Evolutionary conservation across 164 flowering plant genomes (phyloP).

Genomic region (Annona cherimola): DNA sequence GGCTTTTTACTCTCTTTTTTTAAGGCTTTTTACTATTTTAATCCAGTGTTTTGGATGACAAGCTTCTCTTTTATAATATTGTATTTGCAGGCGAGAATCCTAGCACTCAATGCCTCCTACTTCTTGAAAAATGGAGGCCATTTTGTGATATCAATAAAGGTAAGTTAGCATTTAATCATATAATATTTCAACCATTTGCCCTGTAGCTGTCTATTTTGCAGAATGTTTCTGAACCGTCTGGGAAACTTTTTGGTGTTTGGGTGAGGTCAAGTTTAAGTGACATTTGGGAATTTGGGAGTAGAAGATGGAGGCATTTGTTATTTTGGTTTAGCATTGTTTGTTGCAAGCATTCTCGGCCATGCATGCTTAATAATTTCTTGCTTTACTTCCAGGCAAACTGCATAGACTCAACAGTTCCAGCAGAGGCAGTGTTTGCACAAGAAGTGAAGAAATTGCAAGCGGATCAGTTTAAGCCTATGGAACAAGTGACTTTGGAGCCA

Average conservation of each 20-base stretch:
- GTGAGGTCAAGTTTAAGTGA: too few species aligned
- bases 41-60: background rate
- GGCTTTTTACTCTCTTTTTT: too few species aligned
- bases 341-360: too few species aligned
- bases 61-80: background rate
- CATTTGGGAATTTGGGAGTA: too few species aligned
- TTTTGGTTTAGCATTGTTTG: too few species aligned
- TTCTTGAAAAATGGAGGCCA: constrained; percentile 92
- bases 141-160: constrained; percentile 97
- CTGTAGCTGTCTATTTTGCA: too few species aligned
- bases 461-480: constrained; percentile 75
- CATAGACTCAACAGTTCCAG: constrained; percentile 84
- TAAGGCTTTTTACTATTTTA: too few species aligned
- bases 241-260: too few species aligned
- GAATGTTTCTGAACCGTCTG: too few species aligned
- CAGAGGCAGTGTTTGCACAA: constrained; percentile 76
- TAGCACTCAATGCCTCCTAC: constrained; percentile 85
- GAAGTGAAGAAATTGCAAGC: constrained; percentile 86
- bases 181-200: too few species aligned
- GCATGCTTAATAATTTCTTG: background rate
- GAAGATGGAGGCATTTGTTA: too few species aligned
- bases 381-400: constrained; percentile 67
- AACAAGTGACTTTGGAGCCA: constrained; percentile 88
- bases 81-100: constrained; percentile 76
- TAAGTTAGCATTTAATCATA: constrained; percentile 17